Base-by-base conservation (phyloP, 2,329 filamentous ascomycete species). In the Fusarium sarcochroum region DNA sequence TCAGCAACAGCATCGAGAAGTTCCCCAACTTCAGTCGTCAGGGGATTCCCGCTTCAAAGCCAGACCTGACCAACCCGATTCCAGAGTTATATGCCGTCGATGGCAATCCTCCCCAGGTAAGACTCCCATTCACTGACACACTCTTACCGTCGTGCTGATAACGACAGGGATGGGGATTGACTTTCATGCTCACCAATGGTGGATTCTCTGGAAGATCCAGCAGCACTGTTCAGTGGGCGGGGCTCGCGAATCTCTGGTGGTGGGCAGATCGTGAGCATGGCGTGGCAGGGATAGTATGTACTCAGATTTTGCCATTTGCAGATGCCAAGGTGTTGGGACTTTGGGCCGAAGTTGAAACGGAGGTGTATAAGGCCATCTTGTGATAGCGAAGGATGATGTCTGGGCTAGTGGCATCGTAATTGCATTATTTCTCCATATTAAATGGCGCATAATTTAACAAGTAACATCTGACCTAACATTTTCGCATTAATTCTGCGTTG, bases 221-320 rank as follows among this genome's bases (percentile, higher is more conserved):
- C 4, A 79, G 81, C 3, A 88, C 87, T 0, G 84, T 71, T 0
- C 83, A 80, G 71, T 91, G 89, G 89, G 85, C 85, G 3, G 89
- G 89, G 0, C 69, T 90, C 30, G 76, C 86, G 5, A 91, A 90
- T 73, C 69, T 86, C 32, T 90, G 81, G 71, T 91, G 88, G 87
- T 91, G 87, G 88, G 80, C 80, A 34, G 89, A 91, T 75, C 78
- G 87, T 8, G 86, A 89, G 73, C 85, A 83, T 57, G 88, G 86
- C 0, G 78, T 90, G 42, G 88, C 82, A 0, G 86, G 85, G 0
- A 82, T 88, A 10, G 76, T 87, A 3, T 81, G 80, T 37, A 78
- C 79, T 5, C 86, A 87, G 73, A 81, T 87, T 27, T 49, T 87
- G 50, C 85, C 86, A 0, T 86, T 86, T 72, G 81, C 63, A 3